Evolutionary conservation across 176 grass and related monocot species (phyloP), one percentile per base, ranked within the genome.

Genomic region (Oryza glumipatula): DNA sequence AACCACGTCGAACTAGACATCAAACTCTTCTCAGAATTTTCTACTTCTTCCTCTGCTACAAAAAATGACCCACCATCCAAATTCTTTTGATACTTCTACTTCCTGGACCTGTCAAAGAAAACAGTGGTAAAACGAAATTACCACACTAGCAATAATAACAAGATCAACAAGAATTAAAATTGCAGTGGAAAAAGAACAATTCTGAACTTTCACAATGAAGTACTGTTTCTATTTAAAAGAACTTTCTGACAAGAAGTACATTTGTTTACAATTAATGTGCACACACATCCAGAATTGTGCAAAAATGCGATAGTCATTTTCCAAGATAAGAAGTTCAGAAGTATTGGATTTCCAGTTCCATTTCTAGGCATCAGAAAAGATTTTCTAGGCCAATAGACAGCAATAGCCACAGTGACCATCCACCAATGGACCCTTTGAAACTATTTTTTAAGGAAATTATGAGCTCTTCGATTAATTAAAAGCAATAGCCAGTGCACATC

Each of bases 181-280:
- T 66, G 86, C 5, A 86, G 1, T 63, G 72, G 61, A 39, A 11
- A 51, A 3, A 6, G 7, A 74, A 65, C 63, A 66, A 66, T 75
- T 67, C 43, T 22, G 22, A 44, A 87, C 30, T 77, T 65, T 86
- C 23, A 72, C n/a, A 79, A 78, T 83, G 13, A 16, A 78, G 19
- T 36, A 39, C 24, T 46, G 3, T 44, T 82, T 89, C 33, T 21
- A 66, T 28, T 67, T n/a, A 56, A 66, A 23, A 44, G 17, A 79
- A 82, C 17, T 32, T 38, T 78, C 26, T 73, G 66, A 51, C 61
- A 90, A 66, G 0, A 90, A 81, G 30, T 16, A 54, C 32, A 76
- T 66, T 41, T 21, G 65, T 56, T 79, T 24, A 16, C 19, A 85
- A 81, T 24, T 24, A 46, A 65, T 70, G 54, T 85, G 64, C 44